These are phyloP conservation scores for Monosporozyma unispora DNA, from an alignment of 805 yeast species.

Conservation along the genomic window DNA sequence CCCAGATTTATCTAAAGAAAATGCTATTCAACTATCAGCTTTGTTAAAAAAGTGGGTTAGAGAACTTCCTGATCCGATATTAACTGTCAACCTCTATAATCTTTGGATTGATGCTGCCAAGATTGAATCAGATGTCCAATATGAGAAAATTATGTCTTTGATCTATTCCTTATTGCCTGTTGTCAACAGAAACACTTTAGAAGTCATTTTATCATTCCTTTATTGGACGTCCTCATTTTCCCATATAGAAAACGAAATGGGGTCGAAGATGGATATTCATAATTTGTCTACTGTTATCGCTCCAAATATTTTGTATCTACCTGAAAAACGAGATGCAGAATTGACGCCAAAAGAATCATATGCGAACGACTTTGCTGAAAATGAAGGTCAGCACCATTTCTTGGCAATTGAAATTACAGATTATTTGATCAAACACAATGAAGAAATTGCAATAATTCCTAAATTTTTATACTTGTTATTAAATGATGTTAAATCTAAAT, in stretches of 20 bases:
- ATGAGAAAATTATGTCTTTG: slow-evolving; percentile 44
- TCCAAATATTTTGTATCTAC: slow-evolving; percentile 70
- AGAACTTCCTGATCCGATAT: slow-evolving; percentile 84
- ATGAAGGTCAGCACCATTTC: slow-evolving; percentile 64
- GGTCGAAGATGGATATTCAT: slow-evolving; percentile 93
- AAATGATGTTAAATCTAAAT: slow-evolving; percentile 25
- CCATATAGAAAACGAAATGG: slow-evolving; percentile 79
- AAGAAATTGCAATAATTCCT: slow-evolving; percentile 72
- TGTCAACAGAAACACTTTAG: slow-evolving; percentile 73
- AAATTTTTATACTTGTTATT: slow-evolving; percentile 45
- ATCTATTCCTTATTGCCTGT: slow-evolving; percentile 74
- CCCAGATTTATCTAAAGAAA: slow-evolving; percentile 65
- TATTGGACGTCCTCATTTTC: slow-evolving; percentile 96
- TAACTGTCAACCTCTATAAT: slow-evolving; percentile 67
- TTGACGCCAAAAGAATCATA: slow-evolving; percentile 24
- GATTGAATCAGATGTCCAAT: slow-evolving; percentile 38
- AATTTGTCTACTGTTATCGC: slow-evolving; percentile 92
- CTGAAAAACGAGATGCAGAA: slow-evolving; percentile 12
- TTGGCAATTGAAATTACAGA: slow-evolving; percentile 87
- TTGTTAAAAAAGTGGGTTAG: slow-evolving; percentile 82
- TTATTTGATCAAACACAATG: slow-evolving; percentile 70
- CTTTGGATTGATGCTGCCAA: slow-evolving; percentile 70
- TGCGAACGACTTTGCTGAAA: slow-evolving; percentile 33
- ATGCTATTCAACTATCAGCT: slow-evolving; percentile 89
- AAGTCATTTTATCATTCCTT: slow-evolving; percentile 75